Percentiles rank a stretch among this genome's conserved stretches.
Evolutionary conservation across 1,284 basidiomycete species (phyloP).

Genomic region (Xerocomus minutiporus): DNA sequence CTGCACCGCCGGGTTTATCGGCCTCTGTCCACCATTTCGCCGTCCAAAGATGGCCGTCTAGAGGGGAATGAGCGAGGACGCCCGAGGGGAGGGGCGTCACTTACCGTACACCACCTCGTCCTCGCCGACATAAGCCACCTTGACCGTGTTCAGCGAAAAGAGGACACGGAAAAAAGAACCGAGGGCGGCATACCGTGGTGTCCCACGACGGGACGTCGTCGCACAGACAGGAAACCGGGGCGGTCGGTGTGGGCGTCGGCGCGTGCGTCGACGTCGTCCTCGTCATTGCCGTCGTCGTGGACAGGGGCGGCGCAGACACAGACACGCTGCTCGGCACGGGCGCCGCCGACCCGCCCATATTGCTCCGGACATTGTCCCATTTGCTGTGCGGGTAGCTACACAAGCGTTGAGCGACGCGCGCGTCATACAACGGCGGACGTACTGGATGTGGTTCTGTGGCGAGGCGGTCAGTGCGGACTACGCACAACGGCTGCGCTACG

Average conservation of each 20-base stretch:
- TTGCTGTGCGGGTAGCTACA: slow-evolving; percentile 59
- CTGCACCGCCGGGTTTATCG: slow-evolving; percentile 43
- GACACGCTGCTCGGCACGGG: slow-evolving; percentile 6
- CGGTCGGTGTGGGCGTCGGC: slow-evolving; percentile 17
- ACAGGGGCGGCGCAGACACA: neutral
- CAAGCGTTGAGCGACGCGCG: neutral
- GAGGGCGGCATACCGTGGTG: slow-evolving; percentile 29
- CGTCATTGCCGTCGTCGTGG: neutral
- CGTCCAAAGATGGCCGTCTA: slow-evolving; percentile 47
- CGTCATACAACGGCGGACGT: slow-evolving; percentile 9
- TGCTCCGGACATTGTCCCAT: slow-evolving; percentile 63
- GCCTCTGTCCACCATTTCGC: slow-evolving; percentile 55
- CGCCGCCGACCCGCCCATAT: slow-evolving; percentile 48
- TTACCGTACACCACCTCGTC: slow-evolving; percentile 46
- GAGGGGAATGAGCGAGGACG: neutral
- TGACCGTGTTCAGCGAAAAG: neutral
- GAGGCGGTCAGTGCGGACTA: neutral
- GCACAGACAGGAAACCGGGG: slow-evolving; percentile 38
- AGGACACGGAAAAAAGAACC: neutral
- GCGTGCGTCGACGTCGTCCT: slow-evolving; percentile 19
- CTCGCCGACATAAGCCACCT: slow-evolving; percentile 49
- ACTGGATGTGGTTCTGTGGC: slow-evolving; percentile 64
- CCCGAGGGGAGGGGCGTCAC: neutral
- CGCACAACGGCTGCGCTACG: neutral
- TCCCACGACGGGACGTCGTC: slow-evolving; percentile 51